Base-by-base conservation (phyloP, 2,329 filamentous ascomycete species). In the Fusarium concolor region DNA sequence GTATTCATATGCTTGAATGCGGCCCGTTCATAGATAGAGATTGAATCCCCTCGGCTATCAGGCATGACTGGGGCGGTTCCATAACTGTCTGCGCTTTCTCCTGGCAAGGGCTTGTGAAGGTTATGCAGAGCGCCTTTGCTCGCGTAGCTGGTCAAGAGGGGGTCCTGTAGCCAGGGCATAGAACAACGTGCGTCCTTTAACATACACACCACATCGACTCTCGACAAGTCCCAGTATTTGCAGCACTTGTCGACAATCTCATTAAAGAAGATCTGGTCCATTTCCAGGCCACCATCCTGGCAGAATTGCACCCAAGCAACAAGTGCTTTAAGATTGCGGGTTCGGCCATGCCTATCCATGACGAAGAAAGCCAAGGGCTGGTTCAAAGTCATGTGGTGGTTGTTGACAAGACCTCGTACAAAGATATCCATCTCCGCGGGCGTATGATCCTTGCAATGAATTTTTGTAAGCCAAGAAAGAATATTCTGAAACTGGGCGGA, bases 1-100 rank as follows among this genome's bases (percentile, higher is more conserved):
- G 78, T 74, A 42, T 79, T 81, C 83, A 86, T 84, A 28, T 70
- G 68, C 38, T 62, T 65, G 39, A 74, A 74, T 10, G 61, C 65
- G 5, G 58, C 63, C 38, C 71, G 56, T 49, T 74, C 72, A 29
- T 65, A 74, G 12, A 70, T 56, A 2, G 69, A 55, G 17, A 58
- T 49, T 3, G 71, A 72, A 9, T 72, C 71, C 5, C 72, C 71
- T 26, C 54, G 49, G 12, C 44, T 60, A 11, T 69, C 65, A 12
- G 71, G 71, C 17, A 71, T 29, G 9, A 42, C 50, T 7, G 62
- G 59, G 9, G 68, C 53, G 12, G 43, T 26, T 18, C 56, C 50
- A 39, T 63, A 65, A 8, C 22, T 26, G 35, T 62, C 63, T 29
- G 31, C 37, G 14, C 22, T 50, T 33, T 72, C 71, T 35, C 62